Conservation (phyloP, 768 basidiomycete species). For the Nevesoporus exiguus region DNA sequence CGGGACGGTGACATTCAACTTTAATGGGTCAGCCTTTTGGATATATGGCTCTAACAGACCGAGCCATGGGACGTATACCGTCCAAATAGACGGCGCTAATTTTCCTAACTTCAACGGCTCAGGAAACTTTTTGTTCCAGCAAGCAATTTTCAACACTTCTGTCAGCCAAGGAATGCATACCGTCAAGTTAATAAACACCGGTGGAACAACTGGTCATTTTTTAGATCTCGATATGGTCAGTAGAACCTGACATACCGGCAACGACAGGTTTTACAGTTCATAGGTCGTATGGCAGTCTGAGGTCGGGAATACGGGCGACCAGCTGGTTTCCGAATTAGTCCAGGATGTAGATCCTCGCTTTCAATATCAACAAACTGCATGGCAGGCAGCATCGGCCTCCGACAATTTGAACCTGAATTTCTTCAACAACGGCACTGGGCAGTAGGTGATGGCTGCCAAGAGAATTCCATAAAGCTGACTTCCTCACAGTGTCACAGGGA, state of each 20-base stretch:
- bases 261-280: not conserved
- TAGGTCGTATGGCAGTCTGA: constrained; percentile 31
- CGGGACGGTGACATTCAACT: constrained; percentile 41
- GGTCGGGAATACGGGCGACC: constrained; percentile 15
- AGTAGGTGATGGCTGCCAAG: constrained; percentile 25
- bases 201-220: constrained; percentile 27
- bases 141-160: constrained; percentile 34
- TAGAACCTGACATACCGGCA: not conserved
- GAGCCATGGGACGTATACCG: constrained; percentile 45
- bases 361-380: constrained; percentile 33
- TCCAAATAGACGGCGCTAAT: constrained; percentile 38
- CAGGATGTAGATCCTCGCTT: constrained; percentile 39
- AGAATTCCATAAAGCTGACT: not conserved
- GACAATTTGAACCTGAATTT: constrained; percentile 33
- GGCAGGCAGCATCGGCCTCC: constrained; percentile 34
- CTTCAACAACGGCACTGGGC: constrained; percentile 43
- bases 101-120: constrained; percentile 32
- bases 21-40: constrained; percentile 47
- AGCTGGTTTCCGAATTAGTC: constrained; percentile 18
- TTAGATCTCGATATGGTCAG: constrained; percentile 48
- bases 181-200: constrained; percentile 30
- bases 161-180: constrained; percentile 37
- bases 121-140: constrained; percentile 35
- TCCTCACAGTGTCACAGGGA: constrained; percentile 31
- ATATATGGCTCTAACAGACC: constrained; percentile 48